Base-by-base conservation (phyloP, 2,329 filamentous ascomycete genomes). In the Pestalotiopsis sp. region DNA sequence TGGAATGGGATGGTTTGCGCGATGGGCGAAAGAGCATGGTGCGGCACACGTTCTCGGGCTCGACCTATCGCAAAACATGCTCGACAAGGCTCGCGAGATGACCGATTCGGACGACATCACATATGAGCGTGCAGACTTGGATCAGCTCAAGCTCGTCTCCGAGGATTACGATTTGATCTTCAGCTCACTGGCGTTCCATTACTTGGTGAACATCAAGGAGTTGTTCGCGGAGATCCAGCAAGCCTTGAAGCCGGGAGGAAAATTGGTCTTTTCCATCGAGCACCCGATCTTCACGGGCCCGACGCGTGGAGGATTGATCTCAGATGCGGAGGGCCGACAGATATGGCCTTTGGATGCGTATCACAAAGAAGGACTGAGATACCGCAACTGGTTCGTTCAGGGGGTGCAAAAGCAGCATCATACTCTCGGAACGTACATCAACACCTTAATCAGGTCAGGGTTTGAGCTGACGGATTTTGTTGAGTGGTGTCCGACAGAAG, bases 201-300 rank as follows among this genome's bases (percentile, higher is more conserved):
- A 83, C 69, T 72, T 83, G 13, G 72, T 72, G 45, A 74, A 79
- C 68, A 71, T 83, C 6, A 67, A 67, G 5, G 65, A 70, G 23
- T 72, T 84, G 11, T 72, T 82, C 23, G 63, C 63, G 3, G 71
- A 79, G 68, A 74, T 83, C 11, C 72, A 76, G 45, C 64, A 71
- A 17, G 73, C 75, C 31, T 74, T 84, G 36, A 75, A 74, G 60
- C 76, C 79, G 3, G 77, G 77, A 5, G 80, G 80, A 3, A 70
- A 71, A 6, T 74, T 84, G 27, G 80, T 84, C 9, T 85, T 85
- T 71, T 82, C 82, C 0, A 78, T 85, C 55, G 84, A 86, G 72
- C 84, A 86, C 68, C 83, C 84, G 0, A 79, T 85, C 63, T 80
- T 77, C 69, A 84, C 82, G n/a, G 80, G 82, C 5, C 82, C 82